Base-by-base conservation (phyloP, 2,329 filamentous ascomycete species). In the Hypocreales sp. region DNA sequence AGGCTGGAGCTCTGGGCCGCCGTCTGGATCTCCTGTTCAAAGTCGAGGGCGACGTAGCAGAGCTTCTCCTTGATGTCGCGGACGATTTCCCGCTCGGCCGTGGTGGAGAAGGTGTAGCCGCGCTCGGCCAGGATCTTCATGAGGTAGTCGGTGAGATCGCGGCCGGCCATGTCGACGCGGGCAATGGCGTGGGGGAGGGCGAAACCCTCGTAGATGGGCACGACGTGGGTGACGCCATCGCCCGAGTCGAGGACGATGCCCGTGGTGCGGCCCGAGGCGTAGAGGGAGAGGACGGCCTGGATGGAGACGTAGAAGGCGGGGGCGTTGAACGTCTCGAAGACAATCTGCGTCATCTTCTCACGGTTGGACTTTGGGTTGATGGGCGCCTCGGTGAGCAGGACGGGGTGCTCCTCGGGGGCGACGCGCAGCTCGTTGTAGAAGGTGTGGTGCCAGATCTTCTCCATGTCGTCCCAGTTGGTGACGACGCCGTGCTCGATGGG, bases 51-150 rank as follows among this genome's bases (percentile, higher is more conserved):
- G 56, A 95, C 90, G 69, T 98, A 98, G 79, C 90, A 98, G 53
- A 98, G 86, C 79, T 95, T 98, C 80, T 98, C 90, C 80, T 98
- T 98, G 73, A 98, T 95, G 62, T 98, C 90, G 72, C 90, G 87
- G 55, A 95, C 90, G 58, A 95, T 98, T 92, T 95, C 90, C 64
- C 90, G 90, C 74, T 98, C 90, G 62, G 90, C 90, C 38, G 90
- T 95, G 68, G 90, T 98, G 57, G 87, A 94, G 81, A 98, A 98
- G 51, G 83, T 83, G 74, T 98, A 95, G 53, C 90, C 90, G 56
- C 90, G 86, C 79, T 98, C 90, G 51, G 90, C 90, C 52, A 98
- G 69, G 55, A 98, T 95, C 82, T 95, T 95, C 90, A 98, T 95
- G 53, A 98, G 79, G 75, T 98, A 95, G 64, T 95, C 90, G 62